Evolutionary conservation across 2,329 filamentous ascomycete genomes (phyloP), one percentile per base, ranked within the genome.

Genomic region (Neofusicoccum cordaticola): DNA sequence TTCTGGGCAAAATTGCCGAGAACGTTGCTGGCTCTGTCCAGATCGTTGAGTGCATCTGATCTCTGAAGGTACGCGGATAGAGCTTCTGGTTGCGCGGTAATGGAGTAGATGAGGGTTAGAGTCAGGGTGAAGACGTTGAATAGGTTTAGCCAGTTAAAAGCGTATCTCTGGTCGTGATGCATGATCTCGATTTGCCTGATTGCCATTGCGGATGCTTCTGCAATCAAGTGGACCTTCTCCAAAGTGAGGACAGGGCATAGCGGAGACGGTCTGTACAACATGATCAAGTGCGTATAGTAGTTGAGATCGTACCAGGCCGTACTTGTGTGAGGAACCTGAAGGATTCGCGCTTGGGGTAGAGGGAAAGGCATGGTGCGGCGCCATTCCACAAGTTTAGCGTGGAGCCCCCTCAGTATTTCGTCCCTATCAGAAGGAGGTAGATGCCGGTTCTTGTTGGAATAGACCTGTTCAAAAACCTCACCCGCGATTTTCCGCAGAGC

Each of bases 281-380:
- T 77, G 12, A 76, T 76, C 1, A 82, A 68, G 56, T 83, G 80
- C 0, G 76, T 80, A 66, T 82, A 82, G 67, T 80, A 82, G 68
- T 83, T 83, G 50, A 81, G 76, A 62, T 82, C 80, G 67, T 79
- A 82, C 81, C 80, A 83, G 63, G 70, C 76, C 7, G 74, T 80
- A 45, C 70, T 78, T 2, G 82, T 70, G 63, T 82, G 81, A 1
- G 80, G 80, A 1, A 83, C 79, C n/a, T 60, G 56, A 7, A 60
- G 56, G 15, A 47, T 47, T 19, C 56, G 56, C 13, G 56, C 41
- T 15, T 60, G 56, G 17, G 56, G 56, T 2, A 60, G 41, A 9
- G 56, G 56, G 13, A 60, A 60, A 15, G 56, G 56, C 56, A 60
- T 60, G 22, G 48, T 64, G 19, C 75, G 78, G 1, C 81, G 77